phyloP scores from a whole-genome alignment of 1,284 basidiomycete genomes.

The Chalciporus piperatoides region DNA sequence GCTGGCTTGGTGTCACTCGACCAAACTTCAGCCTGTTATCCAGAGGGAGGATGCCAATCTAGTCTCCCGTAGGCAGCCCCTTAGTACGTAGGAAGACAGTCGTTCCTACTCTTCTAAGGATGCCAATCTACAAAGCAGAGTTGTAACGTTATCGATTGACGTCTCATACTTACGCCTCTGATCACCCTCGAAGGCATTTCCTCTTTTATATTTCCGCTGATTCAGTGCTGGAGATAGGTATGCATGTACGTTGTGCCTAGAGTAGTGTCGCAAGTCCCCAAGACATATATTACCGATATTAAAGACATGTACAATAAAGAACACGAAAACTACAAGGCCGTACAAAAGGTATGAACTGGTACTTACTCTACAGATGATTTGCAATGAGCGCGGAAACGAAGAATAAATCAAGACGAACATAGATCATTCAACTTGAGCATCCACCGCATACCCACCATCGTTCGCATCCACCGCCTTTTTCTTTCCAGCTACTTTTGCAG shows the following conservation, averaged over 20 bases:
- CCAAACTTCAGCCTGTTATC: too few relatives aligned
- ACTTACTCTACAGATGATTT: constrained; percentile 31
- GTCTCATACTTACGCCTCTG: too few relatives aligned
- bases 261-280: background rate
- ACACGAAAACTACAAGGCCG: constrained; percentile 24
- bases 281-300: constrained; percentile 25
- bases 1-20: too few relatives aligned
- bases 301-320: constrained; percentile 26
- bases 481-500: constrained; percentile 32
- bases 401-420: constrained; percentile 6
- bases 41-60: too few relatives aligned
- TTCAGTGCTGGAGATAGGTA: background rate
- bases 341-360: constrained; percentile 26
- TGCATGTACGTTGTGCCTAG: background rate
- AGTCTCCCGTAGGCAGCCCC: too few relatives aligned
- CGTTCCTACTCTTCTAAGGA: too few relatives aligned
- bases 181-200: too few relatives aligned
- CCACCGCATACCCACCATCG: constrained; percentile 27
- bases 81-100: too few relatives aligned
- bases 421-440: constrained; percentile 27
- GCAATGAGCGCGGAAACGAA: constrained; percentile 12
- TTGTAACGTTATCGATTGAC: too few relatives aligned
- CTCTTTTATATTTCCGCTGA: too few relatives aligned
- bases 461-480: constrained; percentile 27
- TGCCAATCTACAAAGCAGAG: too few relatives aligned